Evolutionary conservation across 441 rosid species (phyloP), one percentile per base, ranked within the genome.

Genomic region (Biscutella auriculata): DNA sequence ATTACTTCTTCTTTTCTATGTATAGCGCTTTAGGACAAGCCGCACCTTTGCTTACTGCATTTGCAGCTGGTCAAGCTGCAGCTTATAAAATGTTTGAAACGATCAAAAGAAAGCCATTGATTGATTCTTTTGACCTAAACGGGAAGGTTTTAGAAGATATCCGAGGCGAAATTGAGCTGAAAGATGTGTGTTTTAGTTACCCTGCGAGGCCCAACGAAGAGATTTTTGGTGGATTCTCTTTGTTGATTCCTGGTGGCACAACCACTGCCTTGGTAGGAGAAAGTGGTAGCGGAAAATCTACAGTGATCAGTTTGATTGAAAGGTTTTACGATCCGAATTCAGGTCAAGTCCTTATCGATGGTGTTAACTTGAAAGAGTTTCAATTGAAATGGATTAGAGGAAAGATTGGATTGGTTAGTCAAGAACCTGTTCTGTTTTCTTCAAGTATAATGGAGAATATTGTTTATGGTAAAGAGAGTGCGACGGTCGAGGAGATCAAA

Each of bases 251-350:
- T 9, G 66, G 75, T 14, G 84, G 84, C 21, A 58, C 73, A 19
- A 75, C 76, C 5, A 59, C 66, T 8, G 82, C 84, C 54, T 25
- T 79, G 47, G 84, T 79, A 26, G 82, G 84, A 28, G 71, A 74
- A 48, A 79, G 85, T 43, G 85, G 85, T 47, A 75, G 82, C 14
- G 82, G 85, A 1, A 80, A 80, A 50, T 79, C 84, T 15, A 79
- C 84, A 5, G 77, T 77, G 5, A 66, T 80, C 12, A 68, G 82
- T 43, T 39, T 80, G 30, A 73, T 80, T 9, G 80, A 77, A 57
- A 70, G 84, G 62, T 79, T 79, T 62, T 79, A 77, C 5, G 84
- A 79, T 42, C 84, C 84, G 0, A 77, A 37, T 23, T 76, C 60
- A 4, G 69, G 76, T 3, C 75, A 71, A 63, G 73, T 79, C 13